phyloP scores from a whole-genome alignment of 2,329 filamentous ascomycete genomes.

The Zopfia rhizophila region DNA sequence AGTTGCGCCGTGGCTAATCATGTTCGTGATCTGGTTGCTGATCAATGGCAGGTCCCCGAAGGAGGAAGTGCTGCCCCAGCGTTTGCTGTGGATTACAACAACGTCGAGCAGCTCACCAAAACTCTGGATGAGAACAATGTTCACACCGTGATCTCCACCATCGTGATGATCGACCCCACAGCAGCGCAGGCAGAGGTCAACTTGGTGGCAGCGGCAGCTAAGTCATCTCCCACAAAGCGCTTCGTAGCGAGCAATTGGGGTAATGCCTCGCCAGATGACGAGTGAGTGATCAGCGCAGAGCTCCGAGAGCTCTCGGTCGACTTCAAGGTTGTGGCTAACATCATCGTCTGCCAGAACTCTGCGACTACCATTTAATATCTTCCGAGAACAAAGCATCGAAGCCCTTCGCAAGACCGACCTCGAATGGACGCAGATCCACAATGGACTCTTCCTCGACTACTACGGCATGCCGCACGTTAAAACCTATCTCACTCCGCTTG shows the following conservation, averaged over 20 bases:
- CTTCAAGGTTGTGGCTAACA: slow-evolving; percentile 1
- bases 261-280: slow-evolving; percentile 33
- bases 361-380: slow-evolving; percentile 13
- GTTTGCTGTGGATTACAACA: slow-evolving; percentile 47
- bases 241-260: slow-evolving; percentile 31
- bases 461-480: slow-evolving; percentile 37
- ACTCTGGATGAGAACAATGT: slow-evolving; percentile 52
- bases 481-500: slow-evolving; percentile 25
- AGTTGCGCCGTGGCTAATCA: background rate
- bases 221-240: slow-evolving; percentile 1
- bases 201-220: slow-evolving; percentile 1
- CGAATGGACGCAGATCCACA: slow-evolving; percentile 37
- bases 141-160: slow-evolving; percentile 58
- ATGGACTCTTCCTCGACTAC: slow-evolving; percentile 45
- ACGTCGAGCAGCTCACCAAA: slow-evolving; percentile 38
- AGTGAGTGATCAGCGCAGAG: slow-evolving; percentile 8
- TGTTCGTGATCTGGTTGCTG: background rate
- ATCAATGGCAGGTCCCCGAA: slow-evolving; percentile 10
- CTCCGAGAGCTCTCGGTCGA: slow-evolving; percentile 6
- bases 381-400: slow-evolving; percentile 17
- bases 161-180: slow-evolving; percentile 45
- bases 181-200: slow-evolving; percentile 33
- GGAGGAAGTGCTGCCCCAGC: slow-evolving; percentile 17
- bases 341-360: slow-evolving; percentile 4
- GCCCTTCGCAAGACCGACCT: slow-evolving; percentile 31